These are phyloP conservation scores for Candida coquimbonensis DNA, from an alignment of 805 yeast genomes.

Conservation along the genomic window DNA sequence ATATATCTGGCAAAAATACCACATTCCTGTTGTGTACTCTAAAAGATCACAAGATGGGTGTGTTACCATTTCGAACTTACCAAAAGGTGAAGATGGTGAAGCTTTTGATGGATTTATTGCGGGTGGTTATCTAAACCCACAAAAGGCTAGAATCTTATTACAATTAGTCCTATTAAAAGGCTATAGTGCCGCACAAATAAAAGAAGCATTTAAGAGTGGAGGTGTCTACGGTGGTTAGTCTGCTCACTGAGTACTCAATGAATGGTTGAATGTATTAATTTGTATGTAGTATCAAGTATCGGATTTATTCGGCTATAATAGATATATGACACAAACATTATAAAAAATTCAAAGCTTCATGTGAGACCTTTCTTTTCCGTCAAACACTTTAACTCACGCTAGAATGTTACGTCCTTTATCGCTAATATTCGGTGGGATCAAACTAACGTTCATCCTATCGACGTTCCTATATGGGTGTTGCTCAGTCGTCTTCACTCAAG, in stretches of 20 bases:
- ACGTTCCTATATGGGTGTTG: conserved; percentile 29
- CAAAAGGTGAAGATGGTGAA: conserved; percentile 23
- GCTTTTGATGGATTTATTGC: conserved; percentile 41
- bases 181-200: conserved; percentile 28
- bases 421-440: conserved; percentile 7
- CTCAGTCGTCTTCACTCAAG: conserved; percentile 42
- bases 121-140: conserved; percentile 61
- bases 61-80: conserved; percentile 39
- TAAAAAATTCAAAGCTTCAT: too few relatives aligned
- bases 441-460: conserved; percentile 7
- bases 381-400: too few relatives aligned
- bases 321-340: not conserved
- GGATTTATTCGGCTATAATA: not conserved
- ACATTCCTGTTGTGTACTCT: conserved; percentile 54
- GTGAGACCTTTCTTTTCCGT: too few relatives aligned
- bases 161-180: conserved; percentile 44
- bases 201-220: conserved; percentile 27
- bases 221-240: conserved; percentile 37
- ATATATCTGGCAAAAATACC: conserved; percentile 30
- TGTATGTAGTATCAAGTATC: not conserved
- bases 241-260: too few relatives aligned
- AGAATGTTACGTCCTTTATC: too few relatives aligned
- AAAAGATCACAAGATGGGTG: conserved; percentile 67
- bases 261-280: too few relatives aligned
- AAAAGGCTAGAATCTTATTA: conserved; percentile 50